Evolutionary conservation across 2,329 filamentous ascomycete genomes (phyloP), one percentile per base, ranked within the genome.

Genomic region (Harringtonia lauricola): DNA sequence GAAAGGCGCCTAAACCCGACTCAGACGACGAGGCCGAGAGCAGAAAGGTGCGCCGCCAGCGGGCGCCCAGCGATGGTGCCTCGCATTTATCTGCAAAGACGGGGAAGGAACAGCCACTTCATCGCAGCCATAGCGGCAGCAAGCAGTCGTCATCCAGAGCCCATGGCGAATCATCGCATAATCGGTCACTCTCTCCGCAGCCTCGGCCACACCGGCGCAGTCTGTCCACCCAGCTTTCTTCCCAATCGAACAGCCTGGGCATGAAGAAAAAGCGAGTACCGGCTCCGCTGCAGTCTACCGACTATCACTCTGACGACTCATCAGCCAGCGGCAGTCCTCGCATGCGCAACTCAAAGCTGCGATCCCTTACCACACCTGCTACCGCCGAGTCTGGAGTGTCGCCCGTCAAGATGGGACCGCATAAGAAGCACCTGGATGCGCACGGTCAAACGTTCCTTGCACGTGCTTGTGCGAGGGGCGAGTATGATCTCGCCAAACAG

Each of bases 401-500:
- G 40, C 72, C 84, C 46, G 74, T 79, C 53, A 80, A 83, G 53
- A 78, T 86, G 60, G 66, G 65, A 1, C 76, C 78, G 2, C 83
- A 86, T 58, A 94, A 90, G 60, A 90, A 92, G 54, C 83, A 90
- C 56, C 79, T 90, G 19, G 92, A 96, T 63, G 85, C 87, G 43
- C 94, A 94, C 58, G 92, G 92, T 19, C 84, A 94, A 52, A 98
- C 92, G 5, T 76, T 83, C 42, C 70, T 98, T 21, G 88, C 90
- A n/a, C 80, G 89, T 51, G 88, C 90, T 24, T 94, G 88, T 60
- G 86, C 89, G 31, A 81, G 82, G 53, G 87, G 88, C 41, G 86
- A 94, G 57, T 75, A 92, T 44, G 85, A 90, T 2, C 70, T 71
- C 10, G 88, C 86, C 15, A 89, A 85, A 59, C 74, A 77, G 53